These are phyloP conservation scores for Ogataea zsoltii DNA, from an alignment of 805 yeast species.

Conservation along the genomic window DNA sequence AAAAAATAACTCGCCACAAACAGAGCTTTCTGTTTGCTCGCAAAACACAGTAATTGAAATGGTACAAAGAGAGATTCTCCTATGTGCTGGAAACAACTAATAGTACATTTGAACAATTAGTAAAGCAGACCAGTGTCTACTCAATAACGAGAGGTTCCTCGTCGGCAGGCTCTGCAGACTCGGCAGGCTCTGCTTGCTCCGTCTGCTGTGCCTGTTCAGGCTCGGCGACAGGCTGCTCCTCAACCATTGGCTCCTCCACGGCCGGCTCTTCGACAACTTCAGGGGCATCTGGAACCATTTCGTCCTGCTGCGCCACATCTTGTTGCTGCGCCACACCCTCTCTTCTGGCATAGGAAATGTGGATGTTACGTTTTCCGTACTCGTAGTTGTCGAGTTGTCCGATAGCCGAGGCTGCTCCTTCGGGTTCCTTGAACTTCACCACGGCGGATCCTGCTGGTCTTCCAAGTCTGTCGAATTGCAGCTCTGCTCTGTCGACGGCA, in stretches of 20 bases:
- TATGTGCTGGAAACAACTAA: constrained; percentile 2
- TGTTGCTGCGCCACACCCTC: constrained; percentile 5
- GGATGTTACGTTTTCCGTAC: constrained; percentile 79
- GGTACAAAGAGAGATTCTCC: not conserved
- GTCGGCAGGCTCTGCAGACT: not conserved
- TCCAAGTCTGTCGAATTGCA: constrained; percentile 61
- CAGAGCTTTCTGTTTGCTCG: too few relatives aligned
- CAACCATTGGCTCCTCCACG: constrained; percentile 1
- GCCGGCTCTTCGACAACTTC: not conserved
- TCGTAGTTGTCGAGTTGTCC: constrained; percentile 72
- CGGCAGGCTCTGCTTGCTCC: constrained; percentile 1
- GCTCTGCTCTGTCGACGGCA: constrained; percentile 70
- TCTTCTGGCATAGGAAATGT: constrained; percentile 63
- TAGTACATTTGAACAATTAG: constrained; percentile 2
- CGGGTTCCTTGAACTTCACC: constrained; percentile 67
- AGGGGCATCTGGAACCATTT: not conserved
- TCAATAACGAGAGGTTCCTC: constrained; percentile 15
- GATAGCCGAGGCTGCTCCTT: constrained; percentile 73
- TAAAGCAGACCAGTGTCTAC: constrained; percentile 1
- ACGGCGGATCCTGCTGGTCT: constrained; percentile 84
- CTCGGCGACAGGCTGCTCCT: constrained; percentile 3
- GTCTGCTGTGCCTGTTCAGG: constrained; percentile 2
- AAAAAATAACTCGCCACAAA: not conserved
- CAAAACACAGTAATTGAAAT: not conserved
- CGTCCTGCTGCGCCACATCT: not conserved